These are phyloP conservation scores for Chalciporus sp. DNA, from an alignment of 1,284 basidiomycete genomes.

Conservation along the genomic window DNA sequence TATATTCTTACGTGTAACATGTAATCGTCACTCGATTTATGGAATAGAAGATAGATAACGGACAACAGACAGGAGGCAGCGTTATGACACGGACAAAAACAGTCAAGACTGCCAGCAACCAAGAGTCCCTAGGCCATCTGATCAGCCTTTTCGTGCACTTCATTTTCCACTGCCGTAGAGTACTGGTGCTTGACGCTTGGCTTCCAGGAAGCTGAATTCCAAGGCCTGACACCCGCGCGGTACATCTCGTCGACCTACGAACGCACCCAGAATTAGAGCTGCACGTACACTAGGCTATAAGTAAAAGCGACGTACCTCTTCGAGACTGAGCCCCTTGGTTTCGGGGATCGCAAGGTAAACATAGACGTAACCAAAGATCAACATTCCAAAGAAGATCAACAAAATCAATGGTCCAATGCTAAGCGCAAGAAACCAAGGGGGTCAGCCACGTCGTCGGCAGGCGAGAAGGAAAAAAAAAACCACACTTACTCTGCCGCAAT, in stretches of 20 bases:
- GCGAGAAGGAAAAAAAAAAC: too few relatives aligned
- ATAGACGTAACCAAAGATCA: slow-evolving; percentile 66
- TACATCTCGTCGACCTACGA: slow-evolving; percentile 29
- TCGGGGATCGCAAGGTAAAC: slow-evolving; percentile 41
- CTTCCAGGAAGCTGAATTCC: slow-evolving; percentile 21
- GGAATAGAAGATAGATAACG: neutral
- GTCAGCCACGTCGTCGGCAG: too few relatives aligned
- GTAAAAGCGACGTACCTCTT: slow-evolving; percentile 19
- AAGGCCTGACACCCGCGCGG: slow-evolving; percentile 21
- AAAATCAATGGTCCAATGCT: slow-evolving; percentile 77
- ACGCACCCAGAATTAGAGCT: too few relatives aligned
- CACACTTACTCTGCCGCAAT: slow-evolving; percentile 45
- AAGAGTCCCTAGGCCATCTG: neutral
- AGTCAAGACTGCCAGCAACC: too few relatives aligned
- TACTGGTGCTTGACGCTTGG: slow-evolving; percentile 17
- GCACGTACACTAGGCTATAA: too few relatives aligned
- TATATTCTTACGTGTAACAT: neutral
- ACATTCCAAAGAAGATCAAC: slow-evolving; percentile 75
- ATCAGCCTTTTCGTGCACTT: slow-evolving; percentile 3
- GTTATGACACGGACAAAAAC: too few relatives aligned
- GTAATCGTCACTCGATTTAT: neutral
- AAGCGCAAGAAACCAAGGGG: neutral
- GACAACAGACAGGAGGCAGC: too few relatives aligned
- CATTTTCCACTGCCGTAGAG: slow-evolving; percentile 5
- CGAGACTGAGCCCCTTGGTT: slow-evolving; percentile 27